Evolutionary conservation across 169 alveolate species (phyloP), one percentile per base, ranked within the genome.

Genomic region (Eimeria tenella): DNA sequence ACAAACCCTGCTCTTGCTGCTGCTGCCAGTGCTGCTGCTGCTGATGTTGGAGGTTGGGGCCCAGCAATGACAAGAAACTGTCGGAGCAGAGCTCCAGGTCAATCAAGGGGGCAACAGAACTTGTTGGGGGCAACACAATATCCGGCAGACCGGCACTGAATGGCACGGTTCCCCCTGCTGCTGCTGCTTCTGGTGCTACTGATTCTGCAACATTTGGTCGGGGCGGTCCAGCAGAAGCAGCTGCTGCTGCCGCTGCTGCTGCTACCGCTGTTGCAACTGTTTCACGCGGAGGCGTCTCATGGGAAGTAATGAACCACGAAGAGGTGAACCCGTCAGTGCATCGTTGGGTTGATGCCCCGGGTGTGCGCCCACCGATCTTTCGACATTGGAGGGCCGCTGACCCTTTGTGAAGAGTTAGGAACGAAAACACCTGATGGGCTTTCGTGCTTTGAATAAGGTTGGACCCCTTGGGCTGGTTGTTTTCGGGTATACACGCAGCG

Each of bases 241-340:
- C 68, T 58, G 68, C 68, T 58, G 68, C 68, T 58, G 68, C 19
- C 19, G 68, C 68, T 58, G 68, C 68, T 58, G 68, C 68, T 58
- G 68, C 19, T 3, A 3, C 68, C 19, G 68, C 68, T 58, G 68
- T 17, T 58, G 68, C 68, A 13, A 17, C 68, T 58, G 68, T 3
- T 0, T 10, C 68, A 10, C 19, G 68, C 68, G 0, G 68, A 10
- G 11, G 68, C 19, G 42, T 31, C 42, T 31, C 42, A 31, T 31
- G 42, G 42, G 42, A 31, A 31, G 42, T 31, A 31, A 31, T 31
- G 42, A 31, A 31, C 42, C 42, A 2, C 42, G 42, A 31, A 31
- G 42, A 31, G 42, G 42, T 31, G 42, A 31, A 1, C 42, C 2
- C 42, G 42, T 31, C 42, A 31, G 42, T 31, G 42, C 42, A 31